Evolutionary conservation across 139 green algal species (phyloP).

Genomic region (Zygnema cylindricum): DNA sequence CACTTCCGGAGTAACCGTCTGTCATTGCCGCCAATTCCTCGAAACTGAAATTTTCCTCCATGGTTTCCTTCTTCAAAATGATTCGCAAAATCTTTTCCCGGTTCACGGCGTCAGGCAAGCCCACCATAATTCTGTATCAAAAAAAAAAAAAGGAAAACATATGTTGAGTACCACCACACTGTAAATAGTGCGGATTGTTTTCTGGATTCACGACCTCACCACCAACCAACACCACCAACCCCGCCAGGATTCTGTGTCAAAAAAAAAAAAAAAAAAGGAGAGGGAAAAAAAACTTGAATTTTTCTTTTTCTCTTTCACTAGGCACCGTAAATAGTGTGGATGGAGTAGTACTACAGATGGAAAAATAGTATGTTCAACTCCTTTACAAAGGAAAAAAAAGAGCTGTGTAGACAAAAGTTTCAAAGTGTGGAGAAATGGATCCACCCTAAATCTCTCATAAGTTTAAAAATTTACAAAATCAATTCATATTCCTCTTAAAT

Average conservation of each 20-base stretch:
- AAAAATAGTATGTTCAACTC: no score
- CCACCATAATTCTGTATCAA: constrained; percentile 74
- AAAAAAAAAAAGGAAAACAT: no score
- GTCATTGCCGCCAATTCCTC: constrained; percentile 39
- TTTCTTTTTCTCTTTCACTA: neutral
- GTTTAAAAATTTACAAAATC: neutral
- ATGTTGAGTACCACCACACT: no score
- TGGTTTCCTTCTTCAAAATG: constrained; percentile 39
- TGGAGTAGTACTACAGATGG: no score
- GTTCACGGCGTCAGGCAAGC: constrained; percentile 70
- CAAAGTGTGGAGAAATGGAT: no score
- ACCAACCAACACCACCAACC: neutral
- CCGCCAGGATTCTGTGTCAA: neutral
- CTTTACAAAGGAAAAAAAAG: neutral
- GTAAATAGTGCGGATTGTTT: no score
- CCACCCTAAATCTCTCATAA: no score
- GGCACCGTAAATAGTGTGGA: no score
- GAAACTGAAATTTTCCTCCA: constrained; percentile 41
- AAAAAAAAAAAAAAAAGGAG: no score
- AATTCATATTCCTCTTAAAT: neutral
- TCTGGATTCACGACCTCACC: neutral
- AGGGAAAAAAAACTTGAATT: neutral
- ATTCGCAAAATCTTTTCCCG: constrained; percentile 67
- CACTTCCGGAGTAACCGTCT: constrained; percentile 65
- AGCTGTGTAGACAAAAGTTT: neutral